These are phyloP conservation scores for Phoma sp. DNA, from an alignment of 2,329 filamentous ascomycete genomes.

Conservation along the genomic window DNA sequence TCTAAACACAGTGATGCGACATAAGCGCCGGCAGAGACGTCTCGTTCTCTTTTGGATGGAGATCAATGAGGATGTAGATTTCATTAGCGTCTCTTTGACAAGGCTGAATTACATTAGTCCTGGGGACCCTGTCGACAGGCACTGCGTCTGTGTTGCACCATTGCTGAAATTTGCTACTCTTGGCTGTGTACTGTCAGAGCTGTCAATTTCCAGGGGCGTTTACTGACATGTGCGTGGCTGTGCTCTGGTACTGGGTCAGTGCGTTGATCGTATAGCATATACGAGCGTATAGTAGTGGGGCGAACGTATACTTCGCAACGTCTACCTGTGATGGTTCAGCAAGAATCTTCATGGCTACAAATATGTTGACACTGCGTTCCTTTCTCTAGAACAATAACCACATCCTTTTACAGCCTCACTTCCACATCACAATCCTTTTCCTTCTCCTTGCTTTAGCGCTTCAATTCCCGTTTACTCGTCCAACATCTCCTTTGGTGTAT, in stretches of 20 bases:
- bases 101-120: too few species aligned
- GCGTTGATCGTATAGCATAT: slow-evolving; percentile 15
- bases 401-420: too few species aligned
- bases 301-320: not conserved
- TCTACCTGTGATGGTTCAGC: not conserved
- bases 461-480: too few species aligned
- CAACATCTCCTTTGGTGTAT: not conserved
- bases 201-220: not conserved
- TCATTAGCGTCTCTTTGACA: too few species aligned
- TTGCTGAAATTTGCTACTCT: not conserved
- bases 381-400: too few species aligned
- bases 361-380: not conserved
- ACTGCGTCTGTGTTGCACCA: slow-evolving; percentile 7
- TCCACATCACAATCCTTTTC: too few species aligned
- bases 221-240: slow-evolving; percentile 10
- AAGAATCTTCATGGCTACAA: not conserved
- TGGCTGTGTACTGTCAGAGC: not conserved
- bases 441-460: too few species aligned
- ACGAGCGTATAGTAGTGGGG: slow-evolving; percentile 13
- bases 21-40: too few species aligned
- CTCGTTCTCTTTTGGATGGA: too few species aligned
- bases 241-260: slow-evolving; percentile 10
- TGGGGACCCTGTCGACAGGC: too few species aligned
- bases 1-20: too few species aligned
- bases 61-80: too few species aligned